These are phyloP conservation scores for Salisapilia sapeloensis DNA, from an alignment of 352 stramenopile species.

Conservation along the genomic window DNA sequence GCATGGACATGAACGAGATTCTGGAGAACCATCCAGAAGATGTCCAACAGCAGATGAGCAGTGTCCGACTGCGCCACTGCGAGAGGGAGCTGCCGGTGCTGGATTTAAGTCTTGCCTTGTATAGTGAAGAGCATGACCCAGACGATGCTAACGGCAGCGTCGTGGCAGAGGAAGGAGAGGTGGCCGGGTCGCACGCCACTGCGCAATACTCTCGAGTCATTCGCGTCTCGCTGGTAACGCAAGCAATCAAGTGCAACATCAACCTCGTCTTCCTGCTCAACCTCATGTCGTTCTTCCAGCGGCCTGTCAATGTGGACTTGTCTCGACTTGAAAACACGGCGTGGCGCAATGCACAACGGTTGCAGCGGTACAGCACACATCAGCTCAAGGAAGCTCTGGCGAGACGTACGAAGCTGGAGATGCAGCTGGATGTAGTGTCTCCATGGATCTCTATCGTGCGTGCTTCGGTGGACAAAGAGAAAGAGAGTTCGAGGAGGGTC, in stretches of 20 bases:
- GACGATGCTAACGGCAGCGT: conserved; percentile 1
- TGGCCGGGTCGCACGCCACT: conserved; percentile 1
- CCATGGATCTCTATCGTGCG: conserved; percentile 60
- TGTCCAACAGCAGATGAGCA: conserved; percentile 51
- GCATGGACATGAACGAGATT: conserved; percentile 60
- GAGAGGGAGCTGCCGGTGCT: conserved; percentile 52
- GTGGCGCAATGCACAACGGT: conserved; percentile 50
- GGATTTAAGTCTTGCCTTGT: conserved; percentile 38
- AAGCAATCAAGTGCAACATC: conserved; percentile 66
- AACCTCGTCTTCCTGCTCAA: conserved; percentile 59
- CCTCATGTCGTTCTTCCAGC: conserved; percentile 48
- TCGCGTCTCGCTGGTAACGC: conserved; percentile 45
- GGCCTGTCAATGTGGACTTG: conserved; percentile 58
- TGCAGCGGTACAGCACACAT: conserved; percentile 59
- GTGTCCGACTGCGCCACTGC: conserved; percentile 43
- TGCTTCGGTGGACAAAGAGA: conserved; percentile 10
- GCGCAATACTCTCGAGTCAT: conserved; percentile 11
- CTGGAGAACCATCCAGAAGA: conserved; percentile 38
- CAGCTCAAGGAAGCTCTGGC: conserved; percentile 54
- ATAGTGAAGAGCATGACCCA: conserved; percentile 5
- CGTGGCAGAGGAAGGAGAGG: too few species aligned
- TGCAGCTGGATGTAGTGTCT: conserved; percentile 66
- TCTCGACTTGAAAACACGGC: conserved; percentile 49
- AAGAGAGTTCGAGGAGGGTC: conserved; percentile 9
- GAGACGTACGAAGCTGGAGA: conserved; percentile 46